These are phyloP conservation scores for Triglochin maritima DNA, from an alignment of 106 monocot species.

Conservation along the genomic window DNA sequence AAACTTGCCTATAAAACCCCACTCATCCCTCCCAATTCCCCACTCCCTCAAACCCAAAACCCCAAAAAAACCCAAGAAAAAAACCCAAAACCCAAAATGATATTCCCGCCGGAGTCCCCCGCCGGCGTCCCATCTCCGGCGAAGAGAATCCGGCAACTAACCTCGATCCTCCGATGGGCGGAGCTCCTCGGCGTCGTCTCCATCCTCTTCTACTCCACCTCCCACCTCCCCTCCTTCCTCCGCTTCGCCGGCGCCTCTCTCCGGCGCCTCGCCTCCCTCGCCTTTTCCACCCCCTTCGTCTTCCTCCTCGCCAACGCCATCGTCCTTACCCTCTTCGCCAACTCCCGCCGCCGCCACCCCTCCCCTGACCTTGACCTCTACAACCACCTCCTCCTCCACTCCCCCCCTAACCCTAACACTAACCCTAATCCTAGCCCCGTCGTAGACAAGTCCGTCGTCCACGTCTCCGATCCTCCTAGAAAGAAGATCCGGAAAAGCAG, in stretches of 20 bases:
- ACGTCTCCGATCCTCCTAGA: neutral
- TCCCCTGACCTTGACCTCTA: neutral
- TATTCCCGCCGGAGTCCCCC: neutral
- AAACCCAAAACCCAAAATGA: neutral
- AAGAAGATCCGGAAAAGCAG: neutral
- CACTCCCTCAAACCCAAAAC: too few relatives aligned
- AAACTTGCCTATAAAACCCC: too few relatives aligned
- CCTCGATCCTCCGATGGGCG: slow-evolving; percentile 9
- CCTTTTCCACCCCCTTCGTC: slow-evolving; percentile 13
- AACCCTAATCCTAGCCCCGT: neutral
- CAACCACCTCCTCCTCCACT: neutral
- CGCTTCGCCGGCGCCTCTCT: slow-evolving; percentile 1
- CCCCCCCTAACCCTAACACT: neutral
- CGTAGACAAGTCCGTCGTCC: neutral
- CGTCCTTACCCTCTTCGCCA: slow-evolving; percentile 18
- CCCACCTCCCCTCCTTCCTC: slow-evolving; percentile 3
- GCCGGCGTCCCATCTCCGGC: too few relatives aligned
- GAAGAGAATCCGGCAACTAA: slow-evolving; percentile 3
- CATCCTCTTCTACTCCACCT: slow-evolving; percentile 16
- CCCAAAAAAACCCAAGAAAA: neutral
- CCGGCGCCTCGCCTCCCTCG: slow-evolving; percentile 3
- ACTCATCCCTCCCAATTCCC: too few relatives aligned
- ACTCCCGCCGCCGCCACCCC: neutral
- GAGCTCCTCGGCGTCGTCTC: slow-evolving; percentile 6
- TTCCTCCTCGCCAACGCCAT: slow-evolving; percentile 24